Base-by-base conservation (phyloP, 73 alveolate species). In the Tetrahymena borealis region DNA sequence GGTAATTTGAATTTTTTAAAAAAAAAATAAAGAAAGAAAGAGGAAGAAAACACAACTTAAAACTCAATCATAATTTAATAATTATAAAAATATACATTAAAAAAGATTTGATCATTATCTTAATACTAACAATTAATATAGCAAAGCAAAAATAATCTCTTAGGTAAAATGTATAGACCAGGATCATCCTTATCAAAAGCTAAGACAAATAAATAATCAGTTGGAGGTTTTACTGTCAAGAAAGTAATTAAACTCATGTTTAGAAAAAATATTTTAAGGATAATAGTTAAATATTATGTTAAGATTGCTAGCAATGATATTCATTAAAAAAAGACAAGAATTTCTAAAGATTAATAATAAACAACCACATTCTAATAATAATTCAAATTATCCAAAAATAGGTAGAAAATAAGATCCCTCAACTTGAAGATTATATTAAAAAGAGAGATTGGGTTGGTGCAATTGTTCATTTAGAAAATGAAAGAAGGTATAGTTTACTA, bases 391-490 rank as follows among this genome's bases (percentile, higher is more conserved):
- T 60, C n/a, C 16, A 42, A 3, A 7, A 93, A 40, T 20, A 39
- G 78, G 91, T 85, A 6, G 93, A 93, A 40, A 37, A 39, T 16
- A 93, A 85, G 91, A 93, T 93, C 78, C 93, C 95, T 35, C 77
- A 42, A 31, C 78, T 93, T 1, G 93, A 93, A 38, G 93, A 93
- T 90, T 85, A 93, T 42, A 90, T 93, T 36, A 93, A 93, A 85
- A 39, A 28, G 24, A 93, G 95, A 93, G 93, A 93, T 93, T 93
- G 95, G 95, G 93, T 93, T 39, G 95, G 95, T 33, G 93, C 95
- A 85, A 78, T 93, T 38, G 95, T 92, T 11, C 33, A 40, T 24
- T 85, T 93, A 20, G 95, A 93, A 43, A 37, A 93, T 93, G 95
- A 93, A 93, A 79, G 91, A 36, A 85, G 91, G 93, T 85, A 93